Base-by-base conservation (phyloP, 345 rosid genomes). In the Euphorbia lathyris region DNA sequence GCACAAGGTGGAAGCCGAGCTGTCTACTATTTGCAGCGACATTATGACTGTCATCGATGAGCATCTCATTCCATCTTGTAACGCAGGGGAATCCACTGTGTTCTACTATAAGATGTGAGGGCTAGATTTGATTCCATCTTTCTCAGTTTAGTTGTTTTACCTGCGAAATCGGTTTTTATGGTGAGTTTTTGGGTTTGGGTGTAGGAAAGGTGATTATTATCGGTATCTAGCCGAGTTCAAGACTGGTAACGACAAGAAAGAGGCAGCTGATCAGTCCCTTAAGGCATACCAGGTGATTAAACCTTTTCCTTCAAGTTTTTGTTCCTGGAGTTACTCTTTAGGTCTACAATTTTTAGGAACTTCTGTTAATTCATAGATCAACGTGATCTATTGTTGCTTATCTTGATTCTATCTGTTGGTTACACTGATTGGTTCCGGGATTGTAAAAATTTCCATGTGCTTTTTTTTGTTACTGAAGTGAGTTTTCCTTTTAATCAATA, bases 201-300 rank as follows among this genome's bases (percentile, higher is more conserved):
- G 34, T 60, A 85, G 87, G 89, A 85, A 85, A 81, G 89, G 89
- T 65, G 86, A 85, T 67, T 85, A 85, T 43, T 85, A 62, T 26
- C 77, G 89, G 11, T 85, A 85, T 62, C 63, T 79, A 23, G 85
- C 87, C 9, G 89, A 85, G 76, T 85, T 85, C 62, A 81, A 84
- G 68, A 60, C 78, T 69, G 85, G 81, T 66, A 36, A 60, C 57
- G 89, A 83, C 63, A 85, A 80, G 75, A 85, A 85, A 71, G 85
- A 83, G 72, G 87, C 81, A 27, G 85, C 83, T 50, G 85, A 85
- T 52, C 79, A 83, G 73, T 83, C 89, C 23, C 83, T 85, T 17
- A 84, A 76, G 26, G 89, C 85, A 27, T 83, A 83, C 45, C 62
- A 81, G 81, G 85, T 83, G 32, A 59, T 67, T 9, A 4, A 13